Base-by-base conservation (phyloP, 2,329 filamentous ascomycete species). In the Metarhizium rileyi region DNA sequence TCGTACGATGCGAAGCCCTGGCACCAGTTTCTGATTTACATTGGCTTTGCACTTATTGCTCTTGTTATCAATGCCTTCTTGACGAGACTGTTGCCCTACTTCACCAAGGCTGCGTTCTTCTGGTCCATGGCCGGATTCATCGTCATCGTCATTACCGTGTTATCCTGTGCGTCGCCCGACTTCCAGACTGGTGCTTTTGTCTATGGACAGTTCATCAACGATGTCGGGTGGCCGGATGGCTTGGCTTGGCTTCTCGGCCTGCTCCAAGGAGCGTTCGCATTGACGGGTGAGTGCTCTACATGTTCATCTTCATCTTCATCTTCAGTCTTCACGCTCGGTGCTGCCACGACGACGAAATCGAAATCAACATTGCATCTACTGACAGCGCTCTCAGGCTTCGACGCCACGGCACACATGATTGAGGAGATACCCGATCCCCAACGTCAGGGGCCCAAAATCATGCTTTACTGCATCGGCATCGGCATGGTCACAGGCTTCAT, bases 21-120 rank as follows among this genome's bases (percentile, higher is more conserved):
- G 81, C 84, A 89, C 57, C 81, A 86, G 55, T 88, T 88, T 63
- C 68, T 87, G 26, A 82, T 88, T 44, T 88, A 87, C 63, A 73
- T 85, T 42, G 82, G 65, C 6, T 83, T 81, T 60, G 83, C 79
- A 5, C 51, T 81, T 22, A 64, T 77, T 16, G 80, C 80, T 3
- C 78, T 87, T 51, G 50, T 77, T 44, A 68, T 87, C 63, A 88
- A 88, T 54, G 77, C 80, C 1, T 84, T 87, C 55, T 69, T 76
- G n/a, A 66, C 61, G 1, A 56, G 60, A 3, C 58, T 81, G 3
- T 70, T 89, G 3, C 84, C 84, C 0, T 71, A 75, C 12, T 70
- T 88, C 56, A 88, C 83, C 60, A 81, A 85, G 61, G 73, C 74
- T 18, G 84, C 84, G 1, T 84, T 89, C 55, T 74, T 81, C 46